Conservation (phyloP, 2,329 filamentous ascomycete genomes). For the Amylocarpus encephaloides region DNA sequence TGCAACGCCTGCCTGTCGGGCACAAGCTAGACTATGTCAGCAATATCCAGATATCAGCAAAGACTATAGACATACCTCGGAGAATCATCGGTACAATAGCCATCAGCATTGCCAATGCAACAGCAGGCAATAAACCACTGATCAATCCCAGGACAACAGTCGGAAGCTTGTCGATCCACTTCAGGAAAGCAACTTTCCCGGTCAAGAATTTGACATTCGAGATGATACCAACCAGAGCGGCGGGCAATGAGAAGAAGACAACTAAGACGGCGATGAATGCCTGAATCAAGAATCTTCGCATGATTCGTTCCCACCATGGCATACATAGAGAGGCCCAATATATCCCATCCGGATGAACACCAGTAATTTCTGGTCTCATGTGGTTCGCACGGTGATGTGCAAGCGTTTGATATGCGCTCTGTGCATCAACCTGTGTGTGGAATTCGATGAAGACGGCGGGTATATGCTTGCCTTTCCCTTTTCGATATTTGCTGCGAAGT, state of each 20-base stretch:
- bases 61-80: slow-evolving; percentile 36
- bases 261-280: slow-evolving; percentile 51
- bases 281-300: slow-evolving; percentile 45
- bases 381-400: slow-evolving; percentile 57
- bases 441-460: slow-evolving; percentile 64
- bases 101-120: slow-evolving; percentile 56
- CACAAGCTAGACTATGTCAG: slow-evolving; percentile 40
- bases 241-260: slow-evolving; percentile 63
- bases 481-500: slow-evolving; percentile 31
- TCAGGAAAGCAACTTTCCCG: slow-evolving; percentile 45
- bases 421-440: slow-evolving; percentile 52
- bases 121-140: slow-evolving; percentile 53
- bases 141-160: slow-evolving; percentile 50
- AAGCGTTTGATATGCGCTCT: slow-evolving; percentile 57
- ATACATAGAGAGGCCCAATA: slow-evolving; percentile 62
- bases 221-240: slow-evolving; percentile 57
- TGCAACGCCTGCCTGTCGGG: slow-evolving; percentile 52
- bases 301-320: slow-evolving; percentile 54
- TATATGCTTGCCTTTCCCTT: slow-evolving; percentile 45
- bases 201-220: slow-evolving; percentile 56
- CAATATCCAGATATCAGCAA: slow-evolving; percentile 24
- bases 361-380: slow-evolving; percentile 59
- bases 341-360: slow-evolving; percentile 54
- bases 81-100: slow-evolving; percentile 54
- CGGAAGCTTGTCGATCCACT: slow-evolving; percentile 52